Conservation (phyloP, 768 basidiomycete species). For the Suillus clintonianus region DNA sequence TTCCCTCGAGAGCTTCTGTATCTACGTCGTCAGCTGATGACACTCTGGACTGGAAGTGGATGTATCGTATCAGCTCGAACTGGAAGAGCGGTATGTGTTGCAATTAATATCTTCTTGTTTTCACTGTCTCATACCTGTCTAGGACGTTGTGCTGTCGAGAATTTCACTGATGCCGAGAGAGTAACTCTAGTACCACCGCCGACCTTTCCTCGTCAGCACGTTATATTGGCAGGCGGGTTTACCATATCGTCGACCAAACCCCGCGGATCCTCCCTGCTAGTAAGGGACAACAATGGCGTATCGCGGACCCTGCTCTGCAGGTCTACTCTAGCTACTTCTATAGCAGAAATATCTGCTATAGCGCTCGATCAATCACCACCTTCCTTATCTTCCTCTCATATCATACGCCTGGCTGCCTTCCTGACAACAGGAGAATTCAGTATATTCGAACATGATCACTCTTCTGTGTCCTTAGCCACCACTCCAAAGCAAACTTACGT, state of each 20-base stretch:
- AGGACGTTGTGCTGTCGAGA: slow-evolving; percentile 67
- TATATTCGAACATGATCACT: slow-evolving; percentile 55
- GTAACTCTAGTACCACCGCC: slow-evolving; percentile 6
- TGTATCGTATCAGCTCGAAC: slow-evolving; percentile 83
- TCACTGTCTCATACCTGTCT: slow-evolving; percentile 23
- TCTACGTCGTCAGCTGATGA: slow-evolving; percentile 27
- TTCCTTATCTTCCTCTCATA: slow-evolving; percentile 29
- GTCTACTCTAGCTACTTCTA: slow-evolving; percentile 33
- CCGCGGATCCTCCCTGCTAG: slow-evolving; percentile 10
- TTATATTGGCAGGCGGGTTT: slow-evolving; percentile 61
- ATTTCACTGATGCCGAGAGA: slow-evolving; percentile 19
- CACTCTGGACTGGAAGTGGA: slow-evolving; percentile 74
- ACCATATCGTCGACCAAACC: slow-evolving; percentile 48
- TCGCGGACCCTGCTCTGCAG: slow-evolving; percentile 47
- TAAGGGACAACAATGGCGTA: slow-evolving; percentile 21
- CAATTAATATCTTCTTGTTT: slow-evolving; percentile 10
- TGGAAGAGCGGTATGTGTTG: slow-evolving; percentile 69
- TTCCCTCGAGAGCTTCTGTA: slow-evolving; percentile 51
- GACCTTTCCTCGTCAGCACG: slow-evolving; percentile 32
- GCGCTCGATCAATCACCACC: slow-evolving; percentile 77
- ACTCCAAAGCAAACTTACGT: slow-evolving; percentile 48
- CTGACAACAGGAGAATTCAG: slow-evolving; percentile 70
- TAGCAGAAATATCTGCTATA: slow-evolving; percentile 58
- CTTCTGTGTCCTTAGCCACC: slow-evolving; percentile 41
- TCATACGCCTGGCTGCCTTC: slow-evolving; percentile 56